Evolutionary conservation across 2,329 filamentous ascomycete species (phyloP).

Genomic region (Colletotrichum eleusines): DNA sequence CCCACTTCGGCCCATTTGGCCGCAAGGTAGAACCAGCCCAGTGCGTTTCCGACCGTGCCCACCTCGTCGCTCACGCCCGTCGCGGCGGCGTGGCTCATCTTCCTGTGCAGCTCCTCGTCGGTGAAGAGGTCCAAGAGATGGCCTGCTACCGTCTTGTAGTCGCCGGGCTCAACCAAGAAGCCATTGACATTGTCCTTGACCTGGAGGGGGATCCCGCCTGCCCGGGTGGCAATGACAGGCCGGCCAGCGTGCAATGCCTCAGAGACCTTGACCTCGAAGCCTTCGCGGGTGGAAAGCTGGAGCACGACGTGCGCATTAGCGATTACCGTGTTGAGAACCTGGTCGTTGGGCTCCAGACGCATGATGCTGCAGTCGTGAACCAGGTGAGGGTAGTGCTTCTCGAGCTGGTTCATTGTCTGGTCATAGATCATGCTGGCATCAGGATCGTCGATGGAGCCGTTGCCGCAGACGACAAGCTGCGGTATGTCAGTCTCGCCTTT

Average conservation of each 20-base stretch:
- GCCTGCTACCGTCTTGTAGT: conserved; percentile 76
- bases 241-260: conserved; percentile 85
- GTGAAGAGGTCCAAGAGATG: conserved; percentile 76
- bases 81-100: conserved; percentile 74
- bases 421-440: conserved; percentile 81
- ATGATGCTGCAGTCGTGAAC: conserved; percentile 77
- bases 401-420: conserved; percentile 75
- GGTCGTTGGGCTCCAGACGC: conserved; percentile 82
- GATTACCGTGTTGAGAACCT: conserved; percentile 82
- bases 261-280: conserved; percentile 89
- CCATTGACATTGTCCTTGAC: conserved; percentile 78
- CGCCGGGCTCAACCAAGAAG: conserved; percentile 78
- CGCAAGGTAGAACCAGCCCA: conserved; percentile 83
- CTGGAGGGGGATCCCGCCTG: conserved; percentile 86
- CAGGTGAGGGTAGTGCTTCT: conserved; percentile 72
- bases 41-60: conserved; percentile 81
- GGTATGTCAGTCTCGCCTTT: conserved; percentile 66
- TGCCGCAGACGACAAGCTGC: conserved; percentile 82
- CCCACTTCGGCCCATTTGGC: conserved; percentile 71
- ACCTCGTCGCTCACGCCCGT: conserved; percentile 83
- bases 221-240: conserved; percentile 79
- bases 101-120: conserved; percentile 71
- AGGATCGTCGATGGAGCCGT: conserved; percentile 84
- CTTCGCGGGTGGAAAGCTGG: conserved; percentile 84
- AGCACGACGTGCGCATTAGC: conserved; percentile 79